These are phyloP conservation scores for Cladobotryum protrusum DNA, from an alignment of 2,329 filamentous ascomycete genomes.

Conservation along the genomic window DNA sequence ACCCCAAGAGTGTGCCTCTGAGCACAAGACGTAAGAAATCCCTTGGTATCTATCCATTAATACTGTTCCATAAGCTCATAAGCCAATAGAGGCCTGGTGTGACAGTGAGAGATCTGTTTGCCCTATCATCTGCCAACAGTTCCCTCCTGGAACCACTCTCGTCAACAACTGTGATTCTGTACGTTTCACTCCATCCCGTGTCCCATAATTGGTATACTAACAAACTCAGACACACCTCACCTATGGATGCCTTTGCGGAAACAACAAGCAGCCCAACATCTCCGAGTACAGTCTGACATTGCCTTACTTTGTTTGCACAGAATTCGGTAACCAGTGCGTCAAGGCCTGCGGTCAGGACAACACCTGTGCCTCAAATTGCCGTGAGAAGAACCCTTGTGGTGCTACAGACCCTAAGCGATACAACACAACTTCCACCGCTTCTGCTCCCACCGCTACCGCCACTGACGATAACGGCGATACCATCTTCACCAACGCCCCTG, in stretches of 20 bases:
- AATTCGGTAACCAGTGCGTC: conserved; percentile 66
- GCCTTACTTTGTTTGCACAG: conserved; percentile 68
- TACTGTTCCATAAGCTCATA: conserved; percentile 15
- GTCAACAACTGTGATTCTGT: conserved; percentile 64
- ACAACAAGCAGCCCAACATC: conserved; percentile 62
- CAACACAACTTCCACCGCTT: conserved; percentile 45
- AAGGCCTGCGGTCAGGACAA: conserved; percentile 45
- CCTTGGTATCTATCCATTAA: not conserved
- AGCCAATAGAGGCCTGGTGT: conserved; percentile 56
- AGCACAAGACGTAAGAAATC: conserved; percentile 42
- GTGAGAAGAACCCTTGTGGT: conserved; percentile 64
- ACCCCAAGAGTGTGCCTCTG: conserved; percentile 53
- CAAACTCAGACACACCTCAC: conserved; percentile 48
- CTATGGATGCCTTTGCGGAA: conserved; percentile 68
- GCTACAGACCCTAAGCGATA: conserved; percentile 55
- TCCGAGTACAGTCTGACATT: conserved; percentile 73
- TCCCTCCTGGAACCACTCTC: conserved; percentile 42
- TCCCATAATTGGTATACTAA: not conserved
- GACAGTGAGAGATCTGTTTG: conserved; percentile 55
- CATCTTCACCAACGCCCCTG: conserved; percentile 32
- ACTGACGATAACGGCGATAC: conserved; percentile 27
- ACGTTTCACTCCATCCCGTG: conserved; percentile 21
- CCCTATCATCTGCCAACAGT: conserved; percentile 65
- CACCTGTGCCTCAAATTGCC: conserved; percentile 57
- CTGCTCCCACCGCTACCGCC: conserved; percentile 31